Evolutionary conservation across 805 yeast genomes (phyloP).

Genomic region (Candida nitratophila): DNA sequence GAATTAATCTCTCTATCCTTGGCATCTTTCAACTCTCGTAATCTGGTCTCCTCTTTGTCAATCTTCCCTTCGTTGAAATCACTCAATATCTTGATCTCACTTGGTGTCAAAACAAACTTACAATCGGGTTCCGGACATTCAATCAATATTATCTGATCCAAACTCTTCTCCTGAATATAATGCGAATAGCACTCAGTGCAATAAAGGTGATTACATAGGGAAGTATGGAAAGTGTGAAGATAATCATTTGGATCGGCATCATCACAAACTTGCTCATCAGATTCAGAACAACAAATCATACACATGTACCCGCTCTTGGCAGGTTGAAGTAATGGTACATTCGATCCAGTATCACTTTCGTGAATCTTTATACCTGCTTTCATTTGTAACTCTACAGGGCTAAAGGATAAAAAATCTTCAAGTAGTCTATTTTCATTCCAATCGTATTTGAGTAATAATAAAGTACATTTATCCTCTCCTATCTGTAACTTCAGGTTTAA

Average conservation of each 20-base stretch:
- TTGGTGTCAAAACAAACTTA: slow-evolving; percentile 31
- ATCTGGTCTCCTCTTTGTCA: slow-evolving; percentile 2
- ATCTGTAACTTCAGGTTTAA: slow-evolving; percentile 31
- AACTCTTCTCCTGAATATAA: slow-evolving; percentile 43
- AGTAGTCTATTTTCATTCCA: slow-evolving; percentile 57
- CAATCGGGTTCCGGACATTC: slow-evolving; percentile 64
- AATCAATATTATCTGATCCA: slow-evolving; percentile 38
- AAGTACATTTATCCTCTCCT: slow-evolving; percentile 31
- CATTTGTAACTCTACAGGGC: slow-evolving; percentile 22
- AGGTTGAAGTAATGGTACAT: slow-evolving; percentile 12
- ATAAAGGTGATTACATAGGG: slow-evolving; percentile 40
- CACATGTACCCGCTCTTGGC: slow-evolving; percentile 35
- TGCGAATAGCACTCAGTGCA: slow-evolving; percentile 64
- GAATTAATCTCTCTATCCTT: neutral
- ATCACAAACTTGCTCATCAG: slow-evolving; percentile 10
- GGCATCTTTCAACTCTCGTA: neutral
- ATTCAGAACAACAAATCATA: slow-evolving; percentile 65
- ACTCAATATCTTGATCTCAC: slow-evolving; percentile 29
- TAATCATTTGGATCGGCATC: neutral
- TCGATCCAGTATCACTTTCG: slow-evolving; percentile 23
- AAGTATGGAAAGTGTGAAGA: neutral
- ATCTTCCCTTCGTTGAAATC: slow-evolving; percentile 9
- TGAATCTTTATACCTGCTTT: slow-evolving; percentile 24
- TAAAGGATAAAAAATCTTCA: slow-evolving; percentile 41
- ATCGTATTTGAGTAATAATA: slow-evolving; percentile 38